Base-by-base conservation (phyloP, 2,329 filamentous ascomycete species). In the Diaporthe vexans region DNA sequence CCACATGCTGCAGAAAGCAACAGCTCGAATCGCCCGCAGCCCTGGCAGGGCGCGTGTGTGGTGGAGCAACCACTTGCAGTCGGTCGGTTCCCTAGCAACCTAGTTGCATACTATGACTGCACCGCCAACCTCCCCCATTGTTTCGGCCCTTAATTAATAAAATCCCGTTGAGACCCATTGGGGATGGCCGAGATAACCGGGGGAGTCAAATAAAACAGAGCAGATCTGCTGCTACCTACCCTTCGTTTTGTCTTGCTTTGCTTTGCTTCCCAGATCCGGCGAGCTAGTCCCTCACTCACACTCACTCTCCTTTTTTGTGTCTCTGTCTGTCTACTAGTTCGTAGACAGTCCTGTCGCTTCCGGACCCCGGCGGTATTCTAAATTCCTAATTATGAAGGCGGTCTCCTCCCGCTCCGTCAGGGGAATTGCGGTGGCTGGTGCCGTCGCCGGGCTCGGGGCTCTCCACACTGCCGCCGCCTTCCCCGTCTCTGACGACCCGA, bases 281-380 rank as follows among this genome's bases (percentile, higher is more conserved):
- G 63, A 68, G 63, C 63, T 68, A 68, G 63, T 68, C 48, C 33
- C 48, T 68, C 46, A 37, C 56, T 58, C 11, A 7, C 40, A 17
- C 29, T 4, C 29, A 33, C 11, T 1, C 40, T 68, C 35, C 24
- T 35, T 37, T 35, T 40, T n/a, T 54, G 26, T 54, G 26, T 52
- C 10, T 24, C 35, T 37, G 35, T 37, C 35, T 43, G 40, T 43
- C 40, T 43, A 43, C 33, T 52, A 65, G 48, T 51, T 54, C 7
- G 58, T 35, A 35, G 4, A 51, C 68, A 72, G 70, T 63, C 70
- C 70, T 56, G 70, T 72, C 70, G 54, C 70, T 72, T 54, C 70
- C 46, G 57, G 46, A 54, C 35, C 21, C 29, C n/a, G 26, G 48
- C 46, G 35, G 57, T 37, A 17, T 54, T 63, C 56, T 29, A 51